Base-by-base conservation (phyloP, 331 rosid species). In the Pyrus hybrid region DNA sequence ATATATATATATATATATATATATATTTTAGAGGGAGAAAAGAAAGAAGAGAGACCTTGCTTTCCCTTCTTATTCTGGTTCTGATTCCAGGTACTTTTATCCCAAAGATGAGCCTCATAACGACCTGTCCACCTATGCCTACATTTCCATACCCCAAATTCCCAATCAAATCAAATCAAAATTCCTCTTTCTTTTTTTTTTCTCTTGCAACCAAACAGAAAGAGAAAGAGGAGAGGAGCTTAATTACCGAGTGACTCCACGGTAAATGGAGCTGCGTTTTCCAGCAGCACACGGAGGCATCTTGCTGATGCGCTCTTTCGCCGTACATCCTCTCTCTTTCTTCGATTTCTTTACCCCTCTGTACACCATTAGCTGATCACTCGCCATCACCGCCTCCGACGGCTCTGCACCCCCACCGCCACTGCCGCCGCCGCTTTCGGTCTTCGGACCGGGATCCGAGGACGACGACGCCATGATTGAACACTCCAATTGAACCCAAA, bases 101-200 rank as follows among this genome's bases (percentile, higher is more conserved):
- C 99, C 99, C 99, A 95, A 45, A 95, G 99, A 82, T 95, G 99
- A 67, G 99, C 99, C 79, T 95, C 99, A 69, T 95, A 95, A 51
- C 99, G 99, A 73, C 99, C 99, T 8, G 99, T 95, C 99, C 99
- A 95, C 80, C 99, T 92, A 95, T 95, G 99, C 87, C 99, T 95
- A 76, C 61, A 53, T 67, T 76, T 84, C 72, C 86, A 26, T 13
- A 25, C 47, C 47, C 47, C 47, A 41, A 41, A 37, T 10, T 37
- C 45, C 45, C 45, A 37, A 37, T 37, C 13, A 9, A 37, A 37
- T 37, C 45, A 10, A 37, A 25, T 60, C 76, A 58, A 12, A 60
- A 5, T 43, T 4, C 21, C 32, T 57, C 20, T 9, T 5, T 13
- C 1, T 8, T 13, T 29, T 2, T 37, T 71, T 30, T 74, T 65